Evolutionary conservation across 2,329 filamentous ascomycete genomes (phyloP).

Genomic region (Aaosphaeria arxii): DNA sequence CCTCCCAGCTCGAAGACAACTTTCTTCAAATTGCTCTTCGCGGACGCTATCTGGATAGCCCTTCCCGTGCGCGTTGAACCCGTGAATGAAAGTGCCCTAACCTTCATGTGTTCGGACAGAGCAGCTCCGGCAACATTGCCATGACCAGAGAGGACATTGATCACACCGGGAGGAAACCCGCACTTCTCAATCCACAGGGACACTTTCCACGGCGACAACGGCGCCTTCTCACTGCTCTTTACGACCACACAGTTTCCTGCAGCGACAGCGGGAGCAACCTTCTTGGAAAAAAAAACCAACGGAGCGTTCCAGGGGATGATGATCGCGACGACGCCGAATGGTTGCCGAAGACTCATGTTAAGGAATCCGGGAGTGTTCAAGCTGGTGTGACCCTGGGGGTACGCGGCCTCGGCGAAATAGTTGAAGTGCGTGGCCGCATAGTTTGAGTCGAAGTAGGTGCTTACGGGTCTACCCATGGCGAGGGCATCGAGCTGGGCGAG

Average conservation of each 20-base stretch:
- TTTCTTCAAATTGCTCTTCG: constrained; percentile 78
- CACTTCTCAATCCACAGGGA: constrained; percentile 73
- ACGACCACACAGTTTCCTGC: constrained; percentile 25
- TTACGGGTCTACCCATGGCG: constrained; percentile 81
- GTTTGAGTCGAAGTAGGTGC: constrained; percentile 74
- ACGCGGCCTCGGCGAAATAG: constrained; percentile 72
- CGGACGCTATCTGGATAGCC: constrained; percentile 70
- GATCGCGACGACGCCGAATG: constrained; percentile 72
- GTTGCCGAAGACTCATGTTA: constrained; percentile 73
- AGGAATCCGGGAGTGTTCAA: constrained; percentile 25
- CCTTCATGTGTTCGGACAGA: constrained; percentile 67
- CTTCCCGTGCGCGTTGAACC: constrained; percentile 81
- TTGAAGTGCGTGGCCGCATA: constrained; percentile 77
- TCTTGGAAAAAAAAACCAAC: constrained; percentile 23
- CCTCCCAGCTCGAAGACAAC: constrained; percentile 82
- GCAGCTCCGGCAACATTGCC: constrained; percentile 77
- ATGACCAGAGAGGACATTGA: constrained; percentile 76
- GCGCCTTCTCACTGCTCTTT: constrained; percentile 43
- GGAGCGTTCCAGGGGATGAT: constrained; percentile 63
- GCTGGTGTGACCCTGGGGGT: constrained; percentile 79
- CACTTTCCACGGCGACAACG: constrained; percentile 73
- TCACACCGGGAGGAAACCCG: constrained; percentile 74
- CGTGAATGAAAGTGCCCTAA: constrained; percentile 81
- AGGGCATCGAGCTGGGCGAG: constrained; percentile 77
- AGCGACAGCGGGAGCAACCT: constrained; percentile 21